Base-by-base conservation (phyloP, 257 asterid species). In the Nicotiana obtusifolia region DNA sequence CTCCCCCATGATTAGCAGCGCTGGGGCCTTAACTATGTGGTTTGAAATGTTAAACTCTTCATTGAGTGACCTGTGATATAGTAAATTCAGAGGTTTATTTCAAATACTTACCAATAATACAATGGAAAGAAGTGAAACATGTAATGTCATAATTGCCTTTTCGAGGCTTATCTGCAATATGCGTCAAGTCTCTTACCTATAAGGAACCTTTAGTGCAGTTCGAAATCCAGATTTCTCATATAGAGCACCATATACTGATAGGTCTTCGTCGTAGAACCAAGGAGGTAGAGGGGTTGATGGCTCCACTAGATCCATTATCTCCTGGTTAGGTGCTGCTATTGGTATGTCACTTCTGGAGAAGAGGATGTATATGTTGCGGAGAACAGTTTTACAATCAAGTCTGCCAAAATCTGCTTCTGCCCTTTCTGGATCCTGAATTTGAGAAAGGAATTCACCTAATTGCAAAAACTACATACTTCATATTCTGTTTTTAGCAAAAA, bases 391-490 rank as follows among this genome's bases (percentile, higher is more conserved):
- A 13, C 64, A 82, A 82, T 89, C 88, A 82, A 87, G 81, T 4
- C 94, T 77, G 5, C 82, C 91, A 79, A 90, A 90, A 82, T 90
- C 92, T 53, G 88, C 86, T 84, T 90, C 94, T 26, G 92, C 89
- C 77, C 90, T 83, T 85, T 92, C 92, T 24, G 90, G 89, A 60
- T 90, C 91, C 91, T 88, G 61, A n/a, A 68, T 37, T 30, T 9
- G 10, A 35, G n/a, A 41, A 19, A 17, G 26, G 7, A 53, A 65
- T 57, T 6, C 10, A 44, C 44, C 22, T 28, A 31, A n/a, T 61
- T 17, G 33, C 31, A 3, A 41, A 37, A 14, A 78, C 10, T 7
- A 35, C 35, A 20, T 4, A 44, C 26, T 35, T 41, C 54, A 73
- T 41, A 10, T 10, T 52, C 56, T 4, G 8, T 16, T 8, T 20